Evolutionary conservation across 2,329 filamentous ascomycete genomes (phyloP).

Genomic region (Xylaria sp.): DNA sequence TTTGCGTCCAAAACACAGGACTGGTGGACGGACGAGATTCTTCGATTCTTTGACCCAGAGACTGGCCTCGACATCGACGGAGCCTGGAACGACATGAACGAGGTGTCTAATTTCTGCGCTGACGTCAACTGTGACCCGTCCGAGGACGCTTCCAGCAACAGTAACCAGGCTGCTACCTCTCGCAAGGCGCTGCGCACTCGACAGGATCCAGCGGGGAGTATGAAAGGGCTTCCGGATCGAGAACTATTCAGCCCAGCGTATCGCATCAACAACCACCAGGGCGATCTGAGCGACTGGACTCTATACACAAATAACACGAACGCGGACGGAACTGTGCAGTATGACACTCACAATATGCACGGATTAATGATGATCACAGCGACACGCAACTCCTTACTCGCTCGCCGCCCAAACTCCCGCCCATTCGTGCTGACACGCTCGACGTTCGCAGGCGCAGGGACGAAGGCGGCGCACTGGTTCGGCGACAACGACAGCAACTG

Average conservation of each 20-base stretch:
- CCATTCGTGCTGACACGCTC: constrained; percentile 72
- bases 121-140: constrained; percentile 39
- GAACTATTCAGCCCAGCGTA: constrained; percentile 70
- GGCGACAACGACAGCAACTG: constrained; percentile 59
- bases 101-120: constrained; percentile 55
- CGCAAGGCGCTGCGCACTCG: not conserved
- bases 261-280: constrained; percentile 62
- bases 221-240: constrained; percentile 64
- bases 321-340: constrained; percentile 67
- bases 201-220: constrained; percentile 45
- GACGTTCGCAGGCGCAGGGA: constrained; percentile 70
- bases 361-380: constrained; percentile 71
- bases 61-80: constrained; percentile 73
- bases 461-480: constrained; percentile 61
- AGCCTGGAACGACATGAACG: constrained; percentile 73
- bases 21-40: constrained; percentile 71
- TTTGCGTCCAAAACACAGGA: constrained; percentile 65
- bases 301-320: constrained; percentile 70
- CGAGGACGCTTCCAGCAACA: constrained; percentile 16
- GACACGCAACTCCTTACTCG: constrained; percentile 65
- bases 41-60: constrained; percentile 63
- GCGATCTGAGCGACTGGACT: constrained; percentile 56
- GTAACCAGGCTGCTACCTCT: constrained; percentile 53
- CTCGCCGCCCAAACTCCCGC: constrained; percentile 64
- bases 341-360: constrained; percentile 75